Conservation (phyloP, 208 protist species). For the Trypanosoma cruzi region DNA sequence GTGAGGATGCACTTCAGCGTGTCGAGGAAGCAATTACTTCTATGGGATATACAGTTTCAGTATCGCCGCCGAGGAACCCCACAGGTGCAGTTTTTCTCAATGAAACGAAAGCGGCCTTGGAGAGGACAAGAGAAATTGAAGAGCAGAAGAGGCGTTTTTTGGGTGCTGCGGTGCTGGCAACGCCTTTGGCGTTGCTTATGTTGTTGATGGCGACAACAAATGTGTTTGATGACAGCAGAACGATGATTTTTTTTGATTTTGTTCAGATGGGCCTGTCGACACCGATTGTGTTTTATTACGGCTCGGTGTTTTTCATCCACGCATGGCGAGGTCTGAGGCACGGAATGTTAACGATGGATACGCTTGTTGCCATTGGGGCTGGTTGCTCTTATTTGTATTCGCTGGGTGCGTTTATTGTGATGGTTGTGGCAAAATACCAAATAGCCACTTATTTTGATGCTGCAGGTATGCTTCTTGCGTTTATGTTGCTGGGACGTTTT, state of each 20-base stretch:
- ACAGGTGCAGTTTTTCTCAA: conserved; percentile 4
- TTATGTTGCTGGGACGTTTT: conserved; percentile 96
- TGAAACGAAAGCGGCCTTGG: conserved; percentile 51
- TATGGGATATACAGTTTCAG: conserved; percentile 19
- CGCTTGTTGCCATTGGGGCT: conserved; percentile 80
- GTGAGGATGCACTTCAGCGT: not conserved
- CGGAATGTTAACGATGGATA: conserved; percentile 88
- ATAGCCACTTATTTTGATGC: conserved; percentile 95
- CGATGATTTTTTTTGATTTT: conserved; percentile 38
- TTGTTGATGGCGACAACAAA: conserved; percentile 56
- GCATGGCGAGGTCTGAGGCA: conserved; percentile 65
- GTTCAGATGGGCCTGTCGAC: conserved; percentile 69
- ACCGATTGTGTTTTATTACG: conserved; percentile 88
- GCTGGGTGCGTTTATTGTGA: conserved; percentile 43
- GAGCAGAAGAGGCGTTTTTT: conserved; percentile 46
- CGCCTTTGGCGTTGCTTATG: conserved; percentile 73
- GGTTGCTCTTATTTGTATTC: conserved; percentile 82
- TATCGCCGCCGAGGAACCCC: not conserved
- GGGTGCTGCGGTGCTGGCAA: conserved; percentile 48
- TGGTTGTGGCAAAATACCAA: conserved; percentile 26
- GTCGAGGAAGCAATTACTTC: conserved; percentile 17
- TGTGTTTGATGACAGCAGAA: conserved; percentile 26
- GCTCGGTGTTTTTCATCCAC: conserved; percentile 65
- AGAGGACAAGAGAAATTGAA: conserved; percentile 69
- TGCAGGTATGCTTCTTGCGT: conserved; percentile 92